Evolutionary conservation across 2,329 filamentous ascomycete genomes (phyloP), one percentile per base, ranked within the genome.

Genomic region (Ophiostoma himal-ulmi): DNA sequence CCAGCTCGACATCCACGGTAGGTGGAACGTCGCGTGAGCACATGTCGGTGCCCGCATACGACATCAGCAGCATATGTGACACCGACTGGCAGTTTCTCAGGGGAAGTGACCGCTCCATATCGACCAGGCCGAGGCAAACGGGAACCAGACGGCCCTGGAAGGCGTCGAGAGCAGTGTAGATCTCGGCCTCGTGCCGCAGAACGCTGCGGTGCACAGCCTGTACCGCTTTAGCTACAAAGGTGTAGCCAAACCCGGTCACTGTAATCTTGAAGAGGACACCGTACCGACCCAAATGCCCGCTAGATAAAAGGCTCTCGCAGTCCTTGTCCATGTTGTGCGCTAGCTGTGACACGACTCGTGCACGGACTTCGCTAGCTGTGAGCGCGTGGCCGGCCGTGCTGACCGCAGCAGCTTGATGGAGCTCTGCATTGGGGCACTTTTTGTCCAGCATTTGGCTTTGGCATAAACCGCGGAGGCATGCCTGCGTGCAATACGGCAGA

Each of bases 401-500:
- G n/a, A 10, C 20, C 22, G 52, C 52, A n/a, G 52, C 52, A 10
- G 52, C 2, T 4, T n/a, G 36, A 26, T 70, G 69, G n/a, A 70
- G n/a, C 22, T 60, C 22, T 1, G 22, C 39, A 48, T 72, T 72
- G 4, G 71, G 71, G 20, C 72, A 73, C 17, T 34, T 34, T 17
- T 30, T 17, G 52, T 72, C 70, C 10, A 71, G 65, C 8, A 48
- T 6, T 11, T 39, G 17, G 10, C 62, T 48, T n/a, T 13, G 37
- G 22, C 36, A 17, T 10, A 73, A 52, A 1, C 70, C 48, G 26
- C 62, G 67, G 3, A 71, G 64, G 34, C 72, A 73, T 13, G 60
- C 68, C 34, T 71, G 69, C 1, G 71, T 71, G 67, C 70, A 71
- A 60, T 68, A 72, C 4, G 68, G 65, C n/a, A 70, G 20, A 1